phyloP scores from a whole-genome alignment of 176 grass and related monocot species.

The Echinochloa phyllopogon region DNA sequence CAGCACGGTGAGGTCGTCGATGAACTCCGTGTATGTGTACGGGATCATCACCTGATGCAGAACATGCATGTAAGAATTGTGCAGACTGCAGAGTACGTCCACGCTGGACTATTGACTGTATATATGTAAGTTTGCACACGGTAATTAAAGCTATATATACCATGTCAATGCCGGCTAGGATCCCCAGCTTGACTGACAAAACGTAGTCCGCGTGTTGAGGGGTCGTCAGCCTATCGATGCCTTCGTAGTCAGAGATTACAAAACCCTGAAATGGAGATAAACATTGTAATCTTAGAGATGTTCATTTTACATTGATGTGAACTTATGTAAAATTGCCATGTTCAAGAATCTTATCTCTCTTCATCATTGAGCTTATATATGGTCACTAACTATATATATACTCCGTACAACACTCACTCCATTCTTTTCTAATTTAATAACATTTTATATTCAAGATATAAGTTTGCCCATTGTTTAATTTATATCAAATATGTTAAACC shows the following conservation, averaged over 20 bases:
- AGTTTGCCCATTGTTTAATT: too few relatives aligned
- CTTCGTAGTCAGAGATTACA: constrained; percentile 71
- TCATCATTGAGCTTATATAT: not conserved
- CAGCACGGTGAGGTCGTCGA: not conserved
- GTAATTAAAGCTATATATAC: not conserved
- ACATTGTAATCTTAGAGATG: too few relatives aligned
- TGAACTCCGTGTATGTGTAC: not conserved
- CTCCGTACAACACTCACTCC: too few relatives aligned
- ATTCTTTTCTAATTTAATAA: too few relatives aligned
- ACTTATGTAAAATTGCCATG: not conserved
- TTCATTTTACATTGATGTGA: not conserved
- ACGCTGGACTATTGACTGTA: not conserved
- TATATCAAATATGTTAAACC: too few relatives aligned
- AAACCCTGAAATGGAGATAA: constrained; percentile 55
- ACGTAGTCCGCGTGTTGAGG: constrained; percentile 57
- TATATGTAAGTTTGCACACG: too few relatives aligned
- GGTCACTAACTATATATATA: not conserved
- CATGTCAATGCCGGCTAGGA: constrained; percentile 47
- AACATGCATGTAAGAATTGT: not conserved
- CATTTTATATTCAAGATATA: too few relatives aligned
- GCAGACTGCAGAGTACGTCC: not conserved
- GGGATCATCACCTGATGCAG: not conserved
- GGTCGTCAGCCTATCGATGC: constrained; percentile 63
- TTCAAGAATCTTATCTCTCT: not conserved
- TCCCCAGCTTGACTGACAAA: constrained; percentile 51